These are phyloP conservation scores for Penicillium odoratum DNA, from an alignment of 495 filamentous ascomycete genomes.

Conservation along the genomic window DNA sequence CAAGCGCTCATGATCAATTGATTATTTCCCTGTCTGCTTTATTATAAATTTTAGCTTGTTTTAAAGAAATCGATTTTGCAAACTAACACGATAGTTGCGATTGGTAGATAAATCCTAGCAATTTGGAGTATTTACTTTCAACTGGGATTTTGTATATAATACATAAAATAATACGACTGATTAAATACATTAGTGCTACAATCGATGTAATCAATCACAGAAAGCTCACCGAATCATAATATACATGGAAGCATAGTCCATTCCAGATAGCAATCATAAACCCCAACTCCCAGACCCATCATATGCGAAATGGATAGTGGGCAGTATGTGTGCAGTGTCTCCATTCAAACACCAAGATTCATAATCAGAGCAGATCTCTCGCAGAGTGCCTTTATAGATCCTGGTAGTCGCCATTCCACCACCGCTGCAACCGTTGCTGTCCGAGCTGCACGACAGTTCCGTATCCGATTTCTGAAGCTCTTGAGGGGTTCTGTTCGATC, in stretches of 20 bases:
- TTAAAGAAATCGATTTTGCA: no score
- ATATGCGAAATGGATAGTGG: not conserved
- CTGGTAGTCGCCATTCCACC: conserved; percentile 49
- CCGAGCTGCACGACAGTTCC: conserved; percentile 32
- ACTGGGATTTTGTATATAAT: no score
- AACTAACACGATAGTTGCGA: no score
- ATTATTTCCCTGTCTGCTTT: no score
- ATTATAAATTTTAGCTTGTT: no score
- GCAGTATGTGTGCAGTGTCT: not conserved
- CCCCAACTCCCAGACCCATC: conserved; percentile 3
- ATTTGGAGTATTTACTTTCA: no score
- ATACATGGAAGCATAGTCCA: not conserved
- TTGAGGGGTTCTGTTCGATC: conserved; percentile 53
- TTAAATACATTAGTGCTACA: not conserved
- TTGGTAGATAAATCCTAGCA: no score
- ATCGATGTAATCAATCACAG: not conserved
- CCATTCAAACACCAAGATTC: not conserved
- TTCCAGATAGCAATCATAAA: not conserved
- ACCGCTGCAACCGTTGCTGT: conserved; percentile 35
- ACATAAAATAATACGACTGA: no score
- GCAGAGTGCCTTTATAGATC: conserved; percentile 19
- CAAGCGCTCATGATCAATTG: no score
- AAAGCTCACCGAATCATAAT: not conserved
- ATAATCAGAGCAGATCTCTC: not conserved
- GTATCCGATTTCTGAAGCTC: conserved; percentile 33